Conservation (phyloP, 1,284 basidiomycete species). For the Ceraceosorus guamensis region DNA sequence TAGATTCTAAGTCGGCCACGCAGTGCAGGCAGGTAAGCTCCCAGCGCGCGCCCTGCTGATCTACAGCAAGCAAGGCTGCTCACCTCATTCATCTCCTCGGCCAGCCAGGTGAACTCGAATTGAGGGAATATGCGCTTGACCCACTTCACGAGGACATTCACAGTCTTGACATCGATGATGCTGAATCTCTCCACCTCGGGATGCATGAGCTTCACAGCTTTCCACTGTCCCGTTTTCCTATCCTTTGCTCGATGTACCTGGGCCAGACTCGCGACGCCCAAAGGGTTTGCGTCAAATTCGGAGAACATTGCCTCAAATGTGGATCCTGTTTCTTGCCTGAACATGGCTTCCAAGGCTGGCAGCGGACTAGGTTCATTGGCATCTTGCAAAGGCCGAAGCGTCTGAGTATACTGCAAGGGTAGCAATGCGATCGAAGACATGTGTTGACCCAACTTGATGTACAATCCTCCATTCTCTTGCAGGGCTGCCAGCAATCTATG, state of each 20-base stretch:
- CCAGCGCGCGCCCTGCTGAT: too few species aligned
- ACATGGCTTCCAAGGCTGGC: constrained; percentile 44
- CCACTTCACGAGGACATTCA: constrained; percentile 58
- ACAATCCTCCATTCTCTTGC: constrained; percentile 73
- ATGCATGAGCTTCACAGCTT: constrained; percentile 97
- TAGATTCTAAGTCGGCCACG: not conserved
- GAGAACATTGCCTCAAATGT: constrained; percentile 50
- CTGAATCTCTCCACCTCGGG: constrained; percentile 89
- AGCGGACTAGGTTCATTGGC: constrained; percentile 46
- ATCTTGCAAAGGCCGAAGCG: constrained; percentile 57
- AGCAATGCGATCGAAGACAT: constrained; percentile 64
- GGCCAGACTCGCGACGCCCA: constrained; percentile 85
- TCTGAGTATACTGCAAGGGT: constrained; percentile 65
- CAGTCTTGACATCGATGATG: constrained; percentile 67
- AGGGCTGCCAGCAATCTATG: constrained; percentile 39
- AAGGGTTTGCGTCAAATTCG: constrained; percentile 78
- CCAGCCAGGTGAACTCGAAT: constrained; percentile 89
- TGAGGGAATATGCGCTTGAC: constrained; percentile 75
- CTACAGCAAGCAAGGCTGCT: too few species aligned
- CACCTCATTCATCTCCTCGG: constrained; percentile 49
- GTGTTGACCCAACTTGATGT: constrained; percentile 66
- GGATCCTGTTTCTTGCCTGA: constrained; percentile 42
- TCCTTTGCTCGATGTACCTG: constrained; percentile 86
- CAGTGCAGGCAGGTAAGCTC: constrained; percentile 70
- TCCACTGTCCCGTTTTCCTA: constrained; percentile 53